phyloP scores from a whole-genome alignment of 2,329 filamentous ascomycete species.

The Fusarium aywerte region DNA sequence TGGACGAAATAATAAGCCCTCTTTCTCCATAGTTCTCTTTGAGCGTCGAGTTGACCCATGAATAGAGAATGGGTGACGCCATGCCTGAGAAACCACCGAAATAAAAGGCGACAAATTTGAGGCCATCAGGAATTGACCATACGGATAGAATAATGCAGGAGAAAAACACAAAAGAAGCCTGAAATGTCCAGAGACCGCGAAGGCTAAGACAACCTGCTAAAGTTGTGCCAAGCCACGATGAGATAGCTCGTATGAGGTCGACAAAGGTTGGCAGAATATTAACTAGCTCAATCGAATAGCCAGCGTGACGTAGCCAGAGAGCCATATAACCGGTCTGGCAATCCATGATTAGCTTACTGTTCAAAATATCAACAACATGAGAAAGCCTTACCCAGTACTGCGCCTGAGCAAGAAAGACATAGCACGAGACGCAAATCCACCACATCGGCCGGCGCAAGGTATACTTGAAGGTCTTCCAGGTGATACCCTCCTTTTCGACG shows the following conservation, averaged over 20 bases:
- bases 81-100: conserved; percentile 13
- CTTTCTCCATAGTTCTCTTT: conserved; percentile 5
- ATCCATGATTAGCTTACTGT: accelerated
- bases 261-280: conserved; percentile 3
- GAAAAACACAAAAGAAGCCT: conserved; percentile 6
- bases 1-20: neutral
- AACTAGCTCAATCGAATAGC: neutral
- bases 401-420: neutral
- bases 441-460: neutral
- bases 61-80: neutral
- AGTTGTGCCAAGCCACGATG: neutral
- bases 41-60: neutral
- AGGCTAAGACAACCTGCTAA: neutral
- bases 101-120: neutral
- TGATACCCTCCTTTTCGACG: neutral
- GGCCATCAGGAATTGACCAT: neutral
- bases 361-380: too few relatives aligned
- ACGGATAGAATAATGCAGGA: neutral
- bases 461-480: conserved; percentile 5
- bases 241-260: neutral
- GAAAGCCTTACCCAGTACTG: conserved; percentile 13
- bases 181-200: conserved; percentile 3
- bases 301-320: neutral
- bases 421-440: conserved; percentile 10
- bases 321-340: neutral